Conservation (phyloP, 441 rosid species). For the Manihot esculenta region DNA sequence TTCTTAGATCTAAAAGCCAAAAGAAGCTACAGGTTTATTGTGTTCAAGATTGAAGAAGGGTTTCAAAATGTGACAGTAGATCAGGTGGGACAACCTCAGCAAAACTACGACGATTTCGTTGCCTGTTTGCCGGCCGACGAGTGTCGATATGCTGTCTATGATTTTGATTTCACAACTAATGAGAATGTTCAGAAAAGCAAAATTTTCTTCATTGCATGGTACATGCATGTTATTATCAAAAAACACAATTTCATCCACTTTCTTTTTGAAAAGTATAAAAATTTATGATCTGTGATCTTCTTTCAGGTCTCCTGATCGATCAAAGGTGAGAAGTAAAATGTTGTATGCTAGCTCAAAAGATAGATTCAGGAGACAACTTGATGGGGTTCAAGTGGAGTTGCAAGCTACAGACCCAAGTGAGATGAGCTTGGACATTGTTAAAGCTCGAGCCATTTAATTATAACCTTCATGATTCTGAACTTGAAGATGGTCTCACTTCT, state of each 20-base stretch:
- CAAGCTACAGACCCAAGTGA: constrained; percentile 76
- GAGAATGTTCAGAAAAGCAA: constrained; percentile 61
- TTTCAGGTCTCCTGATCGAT: constrained; percentile 56
- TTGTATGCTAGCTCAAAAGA: constrained; percentile 73
- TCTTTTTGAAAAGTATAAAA: background rate
- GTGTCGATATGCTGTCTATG: constrained; percentile 61
- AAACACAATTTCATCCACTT: background rate
- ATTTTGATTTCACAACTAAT: constrained; percentile 47
- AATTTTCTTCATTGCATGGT: constrained; percentile 60
- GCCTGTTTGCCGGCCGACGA: constrained; percentile 48
- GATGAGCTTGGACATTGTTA: constrained; percentile 61
- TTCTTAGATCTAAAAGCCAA: constrained; percentile 56
- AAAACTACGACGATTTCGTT: constrained; percentile 42
- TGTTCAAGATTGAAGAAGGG: constrained; percentile 54
- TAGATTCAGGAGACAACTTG: constrained; percentile 67
- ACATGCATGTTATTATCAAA: background rate
- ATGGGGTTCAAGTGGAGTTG: constrained; percentile 71
- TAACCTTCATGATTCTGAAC: background rate
- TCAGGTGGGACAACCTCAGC: constrained; percentile 37
- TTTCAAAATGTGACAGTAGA: constrained; percentile 45
- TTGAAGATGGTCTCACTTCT: background rate
- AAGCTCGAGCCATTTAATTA: constrained; percentile 40
- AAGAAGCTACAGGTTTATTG: constrained; percentile 50
- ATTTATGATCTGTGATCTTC: no score
- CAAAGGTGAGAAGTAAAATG: constrained; percentile 73